Conservation (phyloP, 73 alveolate genomes). For the Durusdinium trenchii region DNA sequence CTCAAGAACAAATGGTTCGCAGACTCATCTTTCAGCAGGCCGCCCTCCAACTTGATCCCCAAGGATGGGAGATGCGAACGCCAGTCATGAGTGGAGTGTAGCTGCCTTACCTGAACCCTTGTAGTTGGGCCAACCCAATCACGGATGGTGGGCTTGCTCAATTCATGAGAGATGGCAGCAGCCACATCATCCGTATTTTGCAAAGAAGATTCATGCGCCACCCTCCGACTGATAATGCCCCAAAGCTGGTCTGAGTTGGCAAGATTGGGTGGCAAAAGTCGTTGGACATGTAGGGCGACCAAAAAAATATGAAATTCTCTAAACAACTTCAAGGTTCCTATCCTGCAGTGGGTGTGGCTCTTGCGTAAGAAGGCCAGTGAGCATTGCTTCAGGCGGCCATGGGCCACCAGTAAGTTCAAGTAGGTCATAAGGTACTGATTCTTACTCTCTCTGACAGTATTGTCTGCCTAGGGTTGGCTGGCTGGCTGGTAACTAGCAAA, state of each 20-base stretch:
- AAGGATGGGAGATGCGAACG: not conserved
- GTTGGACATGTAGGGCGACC: no score
- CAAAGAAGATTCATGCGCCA: not conserved
- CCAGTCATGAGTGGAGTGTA: not conserved
- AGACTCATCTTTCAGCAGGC: not conserved
- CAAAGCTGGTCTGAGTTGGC: not conserved
- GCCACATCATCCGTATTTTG: not conserved
- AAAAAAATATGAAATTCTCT: no score
- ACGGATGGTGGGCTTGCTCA: not conserved
- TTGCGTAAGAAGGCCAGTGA: not conserved
- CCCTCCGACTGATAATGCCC: no score
- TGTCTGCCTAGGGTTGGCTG: no score
- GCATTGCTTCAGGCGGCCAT: not conserved
- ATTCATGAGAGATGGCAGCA: not conserved
- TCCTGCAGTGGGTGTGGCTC: no score
- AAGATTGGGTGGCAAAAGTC: no score
- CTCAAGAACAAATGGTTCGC: not conserved
- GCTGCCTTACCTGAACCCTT: not conserved
- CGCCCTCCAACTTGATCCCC: slow-evolving; percentile 3
- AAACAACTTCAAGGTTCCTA: no score
- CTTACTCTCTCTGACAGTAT: not conserved
- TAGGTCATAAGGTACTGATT: not conserved
- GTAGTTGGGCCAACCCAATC: not conserved
- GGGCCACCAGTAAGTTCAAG: not conserved
- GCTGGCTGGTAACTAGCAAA: no score